Evolutionary conservation across 495 filamentous ascomycete species (phyloP).

Genomic region (Achaetomiella virescens): DNA sequence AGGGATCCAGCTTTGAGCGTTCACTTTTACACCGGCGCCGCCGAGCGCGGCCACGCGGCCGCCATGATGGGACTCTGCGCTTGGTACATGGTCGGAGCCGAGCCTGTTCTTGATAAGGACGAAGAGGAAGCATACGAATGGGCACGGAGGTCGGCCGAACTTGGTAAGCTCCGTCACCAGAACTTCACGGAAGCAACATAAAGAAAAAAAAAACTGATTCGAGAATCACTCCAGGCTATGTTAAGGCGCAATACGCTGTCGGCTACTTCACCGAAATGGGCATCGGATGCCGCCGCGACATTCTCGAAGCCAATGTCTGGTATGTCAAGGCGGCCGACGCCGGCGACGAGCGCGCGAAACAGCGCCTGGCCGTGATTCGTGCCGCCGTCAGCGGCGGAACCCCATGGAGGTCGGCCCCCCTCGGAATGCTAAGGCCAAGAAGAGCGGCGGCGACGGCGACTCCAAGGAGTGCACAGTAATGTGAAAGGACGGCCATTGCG

Average conservation of each 20-base stretch:
- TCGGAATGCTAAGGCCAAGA: slow-evolving; percentile 46
- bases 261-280: slow-evolving; percentile 99
- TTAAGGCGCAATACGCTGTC: slow-evolving; percentile 91
- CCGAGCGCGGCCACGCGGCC: slow-evolving; percentile 70
- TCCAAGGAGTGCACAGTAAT: slow-evolving; percentile 56
- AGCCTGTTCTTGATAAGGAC: slow-evolving; percentile 87
- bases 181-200: slow-evolving; percentile 1
- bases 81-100: slow-evolving; percentile 96
- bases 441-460: slow-evolving; percentile 38
- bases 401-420: slow-evolving; percentile 45
- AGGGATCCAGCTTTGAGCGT: slow-evolving; percentile 89
- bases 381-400: slow-evolving; percentile 73
- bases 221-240: slow-evolving; percentile 52
- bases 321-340: slow-evolving; percentile 94
- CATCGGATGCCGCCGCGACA: slow-evolving; percentile 87
- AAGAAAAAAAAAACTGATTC: too few relatives aligned
- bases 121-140: slow-evolving; percentile 96
- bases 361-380: slow-evolving; percentile 76
- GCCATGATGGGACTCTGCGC: slow-evolving; percentile 99
- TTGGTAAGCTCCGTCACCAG: slow-evolving; percentile 53
- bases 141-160: slow-evolving; percentile 78
- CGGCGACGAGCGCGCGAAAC: slow-evolving; percentile 82
- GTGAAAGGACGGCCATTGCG: slow-evolving; percentile 32
- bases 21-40: slow-evolving; percentile 93
- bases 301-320: slow-evolving; percentile 95